Percentiles rank a stretch among this genome's conserved stretches.
phyloP scores from a whole-genome alignment of 345 rosid genomes.

The Theobroma cacao region DNA sequence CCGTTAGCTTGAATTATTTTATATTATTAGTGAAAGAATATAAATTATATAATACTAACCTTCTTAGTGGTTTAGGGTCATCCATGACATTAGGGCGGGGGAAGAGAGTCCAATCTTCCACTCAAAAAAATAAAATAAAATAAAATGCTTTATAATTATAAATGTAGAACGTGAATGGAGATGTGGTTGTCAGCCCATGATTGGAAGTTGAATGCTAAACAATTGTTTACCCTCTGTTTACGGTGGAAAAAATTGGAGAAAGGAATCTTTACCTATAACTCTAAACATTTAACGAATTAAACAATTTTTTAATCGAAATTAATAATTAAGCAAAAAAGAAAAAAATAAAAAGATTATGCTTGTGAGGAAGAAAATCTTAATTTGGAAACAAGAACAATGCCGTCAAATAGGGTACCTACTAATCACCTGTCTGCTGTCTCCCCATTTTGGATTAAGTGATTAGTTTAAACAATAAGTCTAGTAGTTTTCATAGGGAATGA shows the following conservation, averaged over 20 bases:
- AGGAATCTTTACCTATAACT: background rate
- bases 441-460: background rate
- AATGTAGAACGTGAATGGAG: background rate
- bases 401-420: background rate
- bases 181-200: background rate
- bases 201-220: background rate
- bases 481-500: background rate
- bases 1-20: background rate
- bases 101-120: background rate
- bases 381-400: background rate
- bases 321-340: background rate
- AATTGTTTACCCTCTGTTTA: background rate
- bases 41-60: background rate
- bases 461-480: background rate
- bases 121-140: background rate
- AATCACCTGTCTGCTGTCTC: background rate
- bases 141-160: background rate
- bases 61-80: background rate
- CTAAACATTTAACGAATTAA: background rate
- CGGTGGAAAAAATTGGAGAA: background rate
- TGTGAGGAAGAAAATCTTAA: background rate
- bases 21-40: constrained; percentile 6
- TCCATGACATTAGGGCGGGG: constrained; percentile 6
- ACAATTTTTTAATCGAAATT: background rate
- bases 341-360: background rate